Conservation (phyloP, 495 filamentous ascomycete species). For the Hyaloscypha hepaticicola region DNA sequence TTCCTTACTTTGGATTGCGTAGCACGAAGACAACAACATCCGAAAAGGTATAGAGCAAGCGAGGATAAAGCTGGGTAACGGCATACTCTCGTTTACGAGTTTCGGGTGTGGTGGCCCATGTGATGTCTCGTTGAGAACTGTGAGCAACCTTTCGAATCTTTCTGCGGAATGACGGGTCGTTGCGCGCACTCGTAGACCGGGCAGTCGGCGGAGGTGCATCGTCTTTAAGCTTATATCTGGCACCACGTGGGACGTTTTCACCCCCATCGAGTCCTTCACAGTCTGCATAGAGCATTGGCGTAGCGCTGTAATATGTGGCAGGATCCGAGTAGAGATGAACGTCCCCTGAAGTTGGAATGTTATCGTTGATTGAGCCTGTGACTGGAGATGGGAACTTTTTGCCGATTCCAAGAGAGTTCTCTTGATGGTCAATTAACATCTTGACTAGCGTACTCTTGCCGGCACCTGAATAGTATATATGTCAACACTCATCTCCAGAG, state of each 20-base stretch:
- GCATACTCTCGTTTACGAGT: constrained; percentile 39
- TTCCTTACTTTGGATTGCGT: constrained; percentile 41
- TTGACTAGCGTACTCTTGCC: constrained; percentile 60
- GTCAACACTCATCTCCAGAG: neutral
- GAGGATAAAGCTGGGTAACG: constrained; percentile 52
- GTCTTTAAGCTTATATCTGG: constrained; percentile 32
- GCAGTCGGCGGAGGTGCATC: neutral
- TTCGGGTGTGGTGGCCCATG: constrained; percentile 45
- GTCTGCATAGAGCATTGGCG: constrained; percentile 56
- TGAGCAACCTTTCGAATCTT: constrained; percentile 16
- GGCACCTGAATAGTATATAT: constrained; percentile 37
- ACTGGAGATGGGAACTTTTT: constrained; percentile 36
- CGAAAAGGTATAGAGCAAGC: constrained; percentile 55
- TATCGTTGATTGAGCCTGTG: constrained; percentile 39
- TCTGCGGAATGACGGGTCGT: constrained; percentile 1
- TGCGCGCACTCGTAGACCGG: neutral
- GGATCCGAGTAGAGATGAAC: constrained; percentile 66
- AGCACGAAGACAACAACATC: constrained; percentile 52
- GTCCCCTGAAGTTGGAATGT: constrained; percentile 58
- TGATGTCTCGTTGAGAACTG: constrained; percentile 25
- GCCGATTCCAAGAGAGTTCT: constrained; percentile 18
- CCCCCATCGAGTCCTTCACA: constrained; percentile 57
- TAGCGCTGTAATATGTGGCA: constrained; percentile 39
- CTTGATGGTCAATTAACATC: constrained; percentile 45
- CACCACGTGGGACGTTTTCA: constrained; percentile 44